Evolutionary conservation across 768 basidiomycete genomes (phyloP), one percentile per base, ranked within the genome.

Genomic region (Fistulinella prunicolor): DNA sequence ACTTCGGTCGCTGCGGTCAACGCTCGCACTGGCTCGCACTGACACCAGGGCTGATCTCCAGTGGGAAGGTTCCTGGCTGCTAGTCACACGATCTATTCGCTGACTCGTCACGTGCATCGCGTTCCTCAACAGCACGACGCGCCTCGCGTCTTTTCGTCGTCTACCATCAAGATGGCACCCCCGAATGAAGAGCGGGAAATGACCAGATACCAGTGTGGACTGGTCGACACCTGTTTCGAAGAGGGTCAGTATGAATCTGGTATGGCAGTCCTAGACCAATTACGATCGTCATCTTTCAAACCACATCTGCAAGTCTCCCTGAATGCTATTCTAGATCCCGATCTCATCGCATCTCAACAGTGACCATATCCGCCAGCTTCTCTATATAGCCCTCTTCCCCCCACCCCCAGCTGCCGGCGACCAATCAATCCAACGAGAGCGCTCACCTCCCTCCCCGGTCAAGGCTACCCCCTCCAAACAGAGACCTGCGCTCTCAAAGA

Each of bases 171-270:
- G 44, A 57, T 60, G 60, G 35, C 30, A n/a, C 13, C 46, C 42
- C 16, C 46, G 20, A 55, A 30, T 24, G 43, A 53, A 42, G 76
- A 78, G 49, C 65, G 65, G 9, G 77, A 78, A 44, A 74, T 81
- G 72, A 70, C 65, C 47, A 59, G 63, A 13, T 62, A 78, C 56
- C 77, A 79, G 55, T 72, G 75, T 29, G 74, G 73, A 28, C 67
- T 86, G 4, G 83, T 89, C 17, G 85, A 89, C 59, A 81, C 75
- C 44, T 83, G 83, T 49, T 79, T 89, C 17, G 88, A 90, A 57
- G 88, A 90, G 62, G 80, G 82, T 16, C 85, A 88, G 49, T 87
- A 85, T 53, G 82, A 86, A 56, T 73, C 79, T 6, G 88, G 81
- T 7, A 82, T 88, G 23, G 68, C 73, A 13, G 66, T 79, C 22